Evolutionary conservation across 352 stramenopile genomes (phyloP).

Genomic region (Globisporangium echinulatum): DNA sequence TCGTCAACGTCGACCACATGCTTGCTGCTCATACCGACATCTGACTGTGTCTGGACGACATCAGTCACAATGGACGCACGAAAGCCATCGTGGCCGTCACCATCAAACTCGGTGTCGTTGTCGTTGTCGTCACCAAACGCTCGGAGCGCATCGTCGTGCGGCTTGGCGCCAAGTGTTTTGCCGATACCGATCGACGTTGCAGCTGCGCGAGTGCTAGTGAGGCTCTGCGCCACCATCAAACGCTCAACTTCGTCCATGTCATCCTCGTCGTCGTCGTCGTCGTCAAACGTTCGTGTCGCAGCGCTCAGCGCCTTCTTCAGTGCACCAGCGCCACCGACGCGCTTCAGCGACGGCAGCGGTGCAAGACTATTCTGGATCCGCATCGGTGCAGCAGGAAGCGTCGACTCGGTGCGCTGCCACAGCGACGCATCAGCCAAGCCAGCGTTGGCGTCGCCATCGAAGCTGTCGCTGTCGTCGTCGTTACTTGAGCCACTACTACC

Average conservation of each 20-base stretch:
- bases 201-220: not conserved
- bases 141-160: not conserved
- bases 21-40: not conserved
- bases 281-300: conserved; percentile 4
- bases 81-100: not conserved
- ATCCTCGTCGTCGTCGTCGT: conserved; percentile 14
- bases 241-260: conserved; percentile 13
- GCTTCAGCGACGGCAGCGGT: not conserved
- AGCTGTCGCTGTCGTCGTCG: no score
- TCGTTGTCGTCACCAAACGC: not conserved
- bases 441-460: not conserved
- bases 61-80: no score
- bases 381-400: conserved; percentile 3
- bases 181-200: not conserved
- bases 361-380: conserved; percentile 2
- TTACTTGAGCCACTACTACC: no score
- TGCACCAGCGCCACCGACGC: not conserved
- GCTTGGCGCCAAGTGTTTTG: not conserved
- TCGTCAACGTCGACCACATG: not conserved
- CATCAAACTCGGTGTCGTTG: not conserved
- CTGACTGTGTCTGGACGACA: no score
- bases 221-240: conserved; percentile 5
- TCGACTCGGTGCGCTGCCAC: not conserved
- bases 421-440: no score
- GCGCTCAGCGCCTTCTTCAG: conserved; percentile 9